These are phyloP conservation scores for Hypoxylon sp. DNA, from an alignment of 2,329 filamentous ascomycete genomes.

Conservation along the genomic window DNA sequence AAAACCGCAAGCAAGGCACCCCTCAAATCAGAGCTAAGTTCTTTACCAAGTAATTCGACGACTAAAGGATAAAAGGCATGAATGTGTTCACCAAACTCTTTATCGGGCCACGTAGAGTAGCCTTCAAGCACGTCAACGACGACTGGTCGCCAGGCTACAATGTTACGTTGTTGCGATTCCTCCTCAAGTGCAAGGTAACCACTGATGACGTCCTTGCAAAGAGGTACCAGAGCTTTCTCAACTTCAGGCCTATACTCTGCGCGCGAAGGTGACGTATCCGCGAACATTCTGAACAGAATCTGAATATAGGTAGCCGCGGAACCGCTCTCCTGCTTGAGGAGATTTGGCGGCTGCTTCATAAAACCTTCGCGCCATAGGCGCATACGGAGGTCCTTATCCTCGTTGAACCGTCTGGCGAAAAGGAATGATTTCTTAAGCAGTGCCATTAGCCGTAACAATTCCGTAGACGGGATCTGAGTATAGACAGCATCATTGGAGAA, in stretches of 20 bases:
- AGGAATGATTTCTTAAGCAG: constrained; percentile 96
- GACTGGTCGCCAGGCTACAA: constrained; percentile 95
- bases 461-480: constrained; percentile 87
- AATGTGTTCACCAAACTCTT: constrained; percentile 85
- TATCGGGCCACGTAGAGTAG: constrained; percentile 84
- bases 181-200: constrained; percentile 90
- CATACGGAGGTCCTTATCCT: constrained; percentile 95
- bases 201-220: constrained; percentile 94
- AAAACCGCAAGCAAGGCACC: constrained; percentile 83
- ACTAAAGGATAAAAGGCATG: constrained; percentile 87
- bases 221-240: constrained; percentile 90
- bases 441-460: constrained; percentile 92
- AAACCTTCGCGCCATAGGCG: constrained; percentile 97
- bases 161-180: constrained; percentile 96
- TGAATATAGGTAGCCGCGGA: constrained; percentile 94
- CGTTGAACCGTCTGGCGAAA: constrained; percentile 97
- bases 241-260: constrained; percentile 85
- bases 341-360: constrained; percentile 98
- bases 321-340: constrained; percentile 96
- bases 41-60: constrained; percentile 85
- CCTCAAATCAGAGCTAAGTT: constrained; percentile 85
- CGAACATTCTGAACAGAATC: constrained; percentile 97
- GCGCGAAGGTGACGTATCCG: constrained; percentile 87
- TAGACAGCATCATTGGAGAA: constrained; percentile 99
- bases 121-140: constrained; percentile 97